Percentiles rank a stretch among this genome's conserved stretches.
phyloP scores from a whole-genome alignment of 805 yeast species.

The Metschnikowia continentalis region DNA sequence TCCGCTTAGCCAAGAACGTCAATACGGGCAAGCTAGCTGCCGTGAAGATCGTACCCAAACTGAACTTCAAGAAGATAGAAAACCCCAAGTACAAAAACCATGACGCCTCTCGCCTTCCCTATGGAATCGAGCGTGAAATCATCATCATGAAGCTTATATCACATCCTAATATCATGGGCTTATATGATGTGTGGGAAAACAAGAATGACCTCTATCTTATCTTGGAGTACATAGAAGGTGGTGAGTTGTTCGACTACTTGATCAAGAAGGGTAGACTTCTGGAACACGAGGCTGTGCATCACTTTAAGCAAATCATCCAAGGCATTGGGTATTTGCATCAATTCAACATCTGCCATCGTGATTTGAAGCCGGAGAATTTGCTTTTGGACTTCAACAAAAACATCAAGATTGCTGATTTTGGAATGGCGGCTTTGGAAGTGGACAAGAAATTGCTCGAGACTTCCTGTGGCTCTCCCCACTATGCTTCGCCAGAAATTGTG shows the following conservation, averaged over 20 bases:
- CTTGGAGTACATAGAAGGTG: constrained; percentile 94
- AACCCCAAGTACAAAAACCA: constrained; percentile 42
- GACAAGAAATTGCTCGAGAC: constrained; percentile 82
- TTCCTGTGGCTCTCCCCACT: constrained; percentile 97
- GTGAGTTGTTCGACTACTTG: constrained; percentile 88
- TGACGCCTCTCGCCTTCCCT: constrained; percentile 57
- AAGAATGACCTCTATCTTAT: constrained; percentile 80
- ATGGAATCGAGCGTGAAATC: constrained; percentile 83
- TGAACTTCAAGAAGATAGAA: constrained; percentile 52
- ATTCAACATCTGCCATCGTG: constrained; percentile 84
- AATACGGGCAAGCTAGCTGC: constrained; percentile 89
- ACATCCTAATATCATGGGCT: constrained; percentile 73
- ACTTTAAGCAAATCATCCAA: constrained; percentile 79
- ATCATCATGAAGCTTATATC: constrained; percentile 78
- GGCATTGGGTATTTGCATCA: constrained; percentile 85
- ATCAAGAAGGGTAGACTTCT: constrained; percentile 85
- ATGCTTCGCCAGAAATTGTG: constrained; percentile 97
- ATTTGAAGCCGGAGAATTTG: constrained; percentile 77
- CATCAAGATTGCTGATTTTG: constrained; percentile 96
- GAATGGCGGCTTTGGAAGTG: constrained; percentile 96
- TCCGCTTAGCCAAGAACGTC: constrained; percentile 82
- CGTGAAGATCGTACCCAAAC: constrained; percentile 90
- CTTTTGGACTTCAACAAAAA: constrained; percentile 77
- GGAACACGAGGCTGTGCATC: constrained; percentile 85
- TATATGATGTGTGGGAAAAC: constrained; percentile 86